A percentile compares a stretch with the other conserved stretches of the same genome.
Evolutionary conservation across 2,329 filamentous ascomycete genomes (phyloP).

Genomic region (Fusarium scirpi): DNA sequence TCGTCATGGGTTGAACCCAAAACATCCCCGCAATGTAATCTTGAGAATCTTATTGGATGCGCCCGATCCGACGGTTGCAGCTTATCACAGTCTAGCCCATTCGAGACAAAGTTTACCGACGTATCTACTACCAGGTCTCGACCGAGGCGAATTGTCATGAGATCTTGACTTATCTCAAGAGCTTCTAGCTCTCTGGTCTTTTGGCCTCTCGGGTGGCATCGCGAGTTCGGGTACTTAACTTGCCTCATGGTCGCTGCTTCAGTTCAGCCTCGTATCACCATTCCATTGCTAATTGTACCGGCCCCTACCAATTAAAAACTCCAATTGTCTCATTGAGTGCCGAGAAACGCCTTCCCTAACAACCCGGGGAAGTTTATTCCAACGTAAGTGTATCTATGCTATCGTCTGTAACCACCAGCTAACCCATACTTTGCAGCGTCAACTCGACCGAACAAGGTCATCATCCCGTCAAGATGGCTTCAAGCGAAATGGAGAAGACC

Average conservation of each 20-base stretch:
- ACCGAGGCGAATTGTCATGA: background rate
- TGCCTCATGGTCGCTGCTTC: background rate
- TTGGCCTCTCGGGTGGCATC: background rate
- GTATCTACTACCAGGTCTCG: slow-evolving; percentile 8
- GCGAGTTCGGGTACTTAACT: slow-evolving; percentile 4
- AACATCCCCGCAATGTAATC: background rate
- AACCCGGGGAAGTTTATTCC: no score
- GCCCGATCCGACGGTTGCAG: slow-evolving; percentile 26
- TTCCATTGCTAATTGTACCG: no score
- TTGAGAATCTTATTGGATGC: background rate
- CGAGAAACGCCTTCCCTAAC: no score
- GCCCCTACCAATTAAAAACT: no score
- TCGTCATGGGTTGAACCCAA: background rate
- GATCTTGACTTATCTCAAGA: background rate
- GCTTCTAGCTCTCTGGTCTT: background rate
- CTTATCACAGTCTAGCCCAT: slow-evolving; percentile 9
- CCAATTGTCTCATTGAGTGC: no score
- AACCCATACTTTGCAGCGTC: background rate
- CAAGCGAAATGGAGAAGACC: slow-evolving; percentile 2
- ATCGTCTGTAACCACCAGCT: background rate
- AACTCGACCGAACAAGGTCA: background rate
- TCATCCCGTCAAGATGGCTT: background rate
- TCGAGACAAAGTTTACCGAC: slow-evolving; percentile 3
- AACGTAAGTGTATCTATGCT: background rate
- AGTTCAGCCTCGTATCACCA: no score